A percentile compares a stretch with the other conserved stretches of the same genome.
phyloP scores from a whole-genome alignment of 2,329 filamentous ascomycete genomes.

The Diaporthe citriasiana region DNA sequence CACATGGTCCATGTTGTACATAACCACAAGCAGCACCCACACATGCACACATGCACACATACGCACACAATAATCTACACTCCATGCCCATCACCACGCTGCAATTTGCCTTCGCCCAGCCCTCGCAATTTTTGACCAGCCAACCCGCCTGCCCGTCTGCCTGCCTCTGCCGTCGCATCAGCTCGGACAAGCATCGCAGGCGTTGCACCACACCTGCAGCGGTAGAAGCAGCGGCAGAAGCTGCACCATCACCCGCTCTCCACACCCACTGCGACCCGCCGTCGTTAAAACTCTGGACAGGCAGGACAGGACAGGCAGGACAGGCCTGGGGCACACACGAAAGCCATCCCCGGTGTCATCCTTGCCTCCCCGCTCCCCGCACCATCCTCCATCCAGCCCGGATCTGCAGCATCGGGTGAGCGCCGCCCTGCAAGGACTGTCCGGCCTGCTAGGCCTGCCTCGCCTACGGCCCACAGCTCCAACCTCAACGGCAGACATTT shows the following conservation, averaged over 20 bases:
- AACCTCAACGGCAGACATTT: slow-evolving; percentile 25
- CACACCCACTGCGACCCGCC: background rate
- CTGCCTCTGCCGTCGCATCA: slow-evolving; percentile 17
- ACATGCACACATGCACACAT: background rate
- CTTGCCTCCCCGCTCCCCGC: slow-evolving; percentile 41
- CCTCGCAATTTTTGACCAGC: background rate
- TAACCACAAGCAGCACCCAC: background rate
- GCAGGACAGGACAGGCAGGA: background rate
- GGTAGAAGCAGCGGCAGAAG: slow-evolving; percentile 2
- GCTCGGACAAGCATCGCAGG: slow-evolving; percentile 28
- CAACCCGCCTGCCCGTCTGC: background rate
- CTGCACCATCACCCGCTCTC: slow-evolving; percentile 12
- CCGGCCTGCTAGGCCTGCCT: background rate
- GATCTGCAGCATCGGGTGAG: slow-evolving; percentile 40
- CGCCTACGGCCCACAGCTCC: slow-evolving; percentile 22
- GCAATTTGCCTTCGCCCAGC: background rate
- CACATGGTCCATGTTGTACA: background rate
- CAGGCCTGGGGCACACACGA: background rate
- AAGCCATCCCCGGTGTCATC: slow-evolving; percentile 34
- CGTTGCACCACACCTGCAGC: slow-evolving; percentile 26
- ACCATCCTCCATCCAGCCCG: slow-evolving; percentile 38
- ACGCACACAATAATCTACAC: too few relatives aligned
- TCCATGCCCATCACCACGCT: background rate
- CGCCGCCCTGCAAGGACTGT: slow-evolving; percentile 14
- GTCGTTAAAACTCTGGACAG: slow-evolving; percentile 6